These are phyloP conservation scores for Hypoxylon lenormandii DNA, from an alignment of 495 filamentous ascomycete genomes.

Conservation along the genomic window DNA sequence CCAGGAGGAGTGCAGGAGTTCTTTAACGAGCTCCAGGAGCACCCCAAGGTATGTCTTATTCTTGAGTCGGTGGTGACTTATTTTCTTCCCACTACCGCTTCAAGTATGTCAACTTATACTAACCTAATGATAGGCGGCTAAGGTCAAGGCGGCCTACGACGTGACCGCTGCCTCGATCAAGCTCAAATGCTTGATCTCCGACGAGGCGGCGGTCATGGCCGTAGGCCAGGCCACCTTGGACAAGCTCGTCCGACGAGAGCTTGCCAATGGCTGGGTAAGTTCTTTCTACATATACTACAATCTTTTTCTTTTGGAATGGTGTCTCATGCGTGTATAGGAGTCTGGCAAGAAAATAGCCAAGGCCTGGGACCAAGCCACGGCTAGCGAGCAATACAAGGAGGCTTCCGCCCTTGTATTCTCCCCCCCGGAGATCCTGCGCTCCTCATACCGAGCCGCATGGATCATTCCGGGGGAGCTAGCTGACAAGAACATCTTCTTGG, in stretches of 20 bases:
- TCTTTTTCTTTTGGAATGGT: not conserved
- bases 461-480: conserved; percentile 22
- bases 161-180: conserved; percentile 42
- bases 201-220: conserved; percentile 41
- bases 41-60: conserved; percentile 37
- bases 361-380: not conserved
- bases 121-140: conserved; percentile 43
- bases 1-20: conserved; percentile 49
- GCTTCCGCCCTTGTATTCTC: conserved; percentile 8
- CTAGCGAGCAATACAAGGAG: not conserved
- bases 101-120: not conserved
- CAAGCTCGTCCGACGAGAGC: conserved; percentile 34
- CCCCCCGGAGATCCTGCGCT: conserved; percentile 31
- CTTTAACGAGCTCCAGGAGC: conserved; percentile 28
- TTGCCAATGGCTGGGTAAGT: conserved; percentile 43
- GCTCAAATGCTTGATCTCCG: conserved; percentile 46
- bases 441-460: conserved; percentile 20
- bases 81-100: not conserved
- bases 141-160: conserved; percentile 49
- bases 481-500: conserved; percentile 7
- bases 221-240: conserved; percentile 38
- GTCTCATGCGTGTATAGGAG: conserved; percentile 20
- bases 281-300: not conserved
- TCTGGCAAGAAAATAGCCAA: conserved; percentile 7
- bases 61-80: not conserved